Conservation (phyloP, 148 eudicot genomes). For the Amaranthus hypochondriacus region DNA sequence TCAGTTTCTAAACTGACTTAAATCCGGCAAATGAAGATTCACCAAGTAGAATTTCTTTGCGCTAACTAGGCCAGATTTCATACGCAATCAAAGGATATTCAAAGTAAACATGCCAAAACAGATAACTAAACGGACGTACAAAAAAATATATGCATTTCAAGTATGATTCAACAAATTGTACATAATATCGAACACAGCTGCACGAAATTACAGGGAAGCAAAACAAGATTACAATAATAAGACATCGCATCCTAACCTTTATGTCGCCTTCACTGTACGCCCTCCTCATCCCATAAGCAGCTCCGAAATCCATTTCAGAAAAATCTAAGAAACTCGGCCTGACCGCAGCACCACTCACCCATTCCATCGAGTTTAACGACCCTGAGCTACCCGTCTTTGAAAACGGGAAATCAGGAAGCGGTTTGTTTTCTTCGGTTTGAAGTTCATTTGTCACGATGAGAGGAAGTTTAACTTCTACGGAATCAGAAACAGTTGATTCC, state of each 20-base stretch:
- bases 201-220: slow-evolving; percentile 6
- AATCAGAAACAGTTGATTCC: slow-evolving; percentile 50
- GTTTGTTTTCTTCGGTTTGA: slow-evolving; percentile 32
- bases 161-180: background rate
- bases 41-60: slow-evolving; percentile 9
- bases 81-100: background rate
- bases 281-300: slow-evolving; percentile 75
- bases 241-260: slow-evolving; percentile 45
- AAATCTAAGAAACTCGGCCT: slow-evolving; percentile 69
- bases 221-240: background rate
- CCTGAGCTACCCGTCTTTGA: slow-evolving; percentile 65
- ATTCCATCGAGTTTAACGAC: slow-evolving; percentile 71
- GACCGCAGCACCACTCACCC: slow-evolving; percentile 38
- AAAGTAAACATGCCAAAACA: background rate
- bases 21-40: slow-evolving; percentile 25
- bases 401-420: slow-evolving; percentile 37
- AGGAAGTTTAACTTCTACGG: slow-evolving; percentile 47
- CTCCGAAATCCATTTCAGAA: slow-evolving; percentile 52
- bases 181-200: too few species aligned
- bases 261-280: slow-evolving; percentile 95
- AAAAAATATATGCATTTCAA: background rate
- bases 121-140: background rate
- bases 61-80: background rate
- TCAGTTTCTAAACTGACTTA: slow-evolving; percentile 35
- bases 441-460: slow-evolving; percentile 34